Evolutionary conservation across 768 basidiomycete species (phyloP), one percentile per base, ranked within the genome.

Genomic region (Auricularia heimuer): DNA sequence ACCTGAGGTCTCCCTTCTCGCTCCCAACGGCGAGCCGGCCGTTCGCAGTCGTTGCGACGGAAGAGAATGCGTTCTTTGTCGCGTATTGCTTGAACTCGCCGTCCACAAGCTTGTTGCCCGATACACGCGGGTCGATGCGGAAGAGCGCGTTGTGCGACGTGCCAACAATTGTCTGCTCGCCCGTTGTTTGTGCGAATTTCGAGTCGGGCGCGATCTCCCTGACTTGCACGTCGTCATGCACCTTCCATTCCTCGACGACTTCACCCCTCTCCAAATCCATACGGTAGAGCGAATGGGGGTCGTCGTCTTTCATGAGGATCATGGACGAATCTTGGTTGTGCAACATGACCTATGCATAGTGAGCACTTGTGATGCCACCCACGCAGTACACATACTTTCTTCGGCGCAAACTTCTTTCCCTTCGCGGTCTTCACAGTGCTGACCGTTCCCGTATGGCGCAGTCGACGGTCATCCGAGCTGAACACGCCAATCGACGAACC

Each of bases 211-310:
- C 85, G 73, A 98, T 90, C 72, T 96, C 88, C 74, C 89, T 83
- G 68, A 99, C 91, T 16, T 82, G 79, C 68, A 98, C 80, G 71
- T 89, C 81, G 42, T 98, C 93, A 73, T 94, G 88, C n/a, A 99
- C 87, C 73, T 94, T 96, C 94, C 94, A 98, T 74, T 99, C 97
- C 73, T 99, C 97, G 24, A 98, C 93, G 35, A 99, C 87, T 76
- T 97, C 96, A 54, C 93, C 97, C 33, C 87, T 86, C 75, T 96
- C 90, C 67, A 99, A 84, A 77, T 99, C 97, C 83, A 98, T 86
- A 68, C 81, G 86, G 77, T 86, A 97, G 54, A 99, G 77, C 0
- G 94, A 87, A 70, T 92, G 85, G 3, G 89, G 86, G 45, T 93
- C 85, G 45, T 76, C 73, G 3, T 92, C 86, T 72, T 97, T 89